phyloP scores from a whole-genome alignment of 495 filamentous ascomycete species.

The Penicillium maclennaniae region DNA sequence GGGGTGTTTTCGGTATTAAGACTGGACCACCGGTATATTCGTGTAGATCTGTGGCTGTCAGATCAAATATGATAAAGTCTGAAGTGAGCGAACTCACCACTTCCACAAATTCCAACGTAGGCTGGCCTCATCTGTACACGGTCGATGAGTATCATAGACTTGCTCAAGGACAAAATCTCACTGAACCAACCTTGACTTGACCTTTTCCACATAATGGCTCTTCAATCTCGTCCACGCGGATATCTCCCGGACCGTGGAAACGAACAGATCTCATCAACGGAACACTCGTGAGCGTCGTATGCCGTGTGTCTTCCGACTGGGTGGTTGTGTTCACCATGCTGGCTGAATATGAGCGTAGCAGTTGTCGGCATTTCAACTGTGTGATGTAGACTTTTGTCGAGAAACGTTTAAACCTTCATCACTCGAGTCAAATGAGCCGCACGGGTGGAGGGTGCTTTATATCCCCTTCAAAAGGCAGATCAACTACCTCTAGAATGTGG shows the following conservation, averaged over 20 bases:
- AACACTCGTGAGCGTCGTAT: slow-evolving; percentile 3
- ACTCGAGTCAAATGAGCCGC: background rate
- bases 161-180: background rate
- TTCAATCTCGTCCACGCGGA: slow-evolving; percentile 14
- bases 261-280: slow-evolving; percentile 11
- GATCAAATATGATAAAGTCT: too few relatives aligned
- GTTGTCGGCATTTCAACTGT: background rate
- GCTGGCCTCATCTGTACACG: slow-evolving; percentile 11
- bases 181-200: slow-evolving; percentile 12
- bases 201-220: slow-evolving; percentile 13
- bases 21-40: slow-evolving; percentile 42
- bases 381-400: background rate
- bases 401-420: background rate
- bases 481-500: background rate
- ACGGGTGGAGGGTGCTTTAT: background rate
- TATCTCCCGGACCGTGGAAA: slow-evolving; percentile 15
- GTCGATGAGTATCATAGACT: background rate
- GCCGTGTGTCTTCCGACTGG: background rate
- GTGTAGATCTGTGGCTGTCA: slow-evolving; percentile 11
- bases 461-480: background rate
- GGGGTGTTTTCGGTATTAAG: slow-evolving; percentile 48
- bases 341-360: background rate
- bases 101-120: slow-evolving; percentile 15
- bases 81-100: slow-evolving; percentile 1
- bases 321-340: slow-evolving; percentile 5